Percentiles rank a stretch among this genome's conserved stretches.
phyloP scores from a whole-genome alignment of 2,329 filamentous ascomycete genomes.

The Raffaelea arxii region DNA sequence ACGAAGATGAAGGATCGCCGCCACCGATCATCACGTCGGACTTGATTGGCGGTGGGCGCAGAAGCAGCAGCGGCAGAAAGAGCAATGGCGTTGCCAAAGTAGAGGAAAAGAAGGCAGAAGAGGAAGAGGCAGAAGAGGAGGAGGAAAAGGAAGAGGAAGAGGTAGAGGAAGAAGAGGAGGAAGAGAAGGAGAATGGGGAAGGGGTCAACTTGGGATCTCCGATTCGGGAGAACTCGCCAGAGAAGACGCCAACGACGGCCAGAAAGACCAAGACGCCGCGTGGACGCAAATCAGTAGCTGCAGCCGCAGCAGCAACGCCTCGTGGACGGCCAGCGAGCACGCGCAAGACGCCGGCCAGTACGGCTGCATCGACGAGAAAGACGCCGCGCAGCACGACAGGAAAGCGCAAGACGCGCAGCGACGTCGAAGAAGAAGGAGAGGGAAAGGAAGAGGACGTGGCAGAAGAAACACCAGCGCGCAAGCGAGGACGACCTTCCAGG shows the following conservation, averaged over 20 bases:
- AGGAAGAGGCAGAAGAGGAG: background rate
- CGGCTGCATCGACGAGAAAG: too few relatives aligned
- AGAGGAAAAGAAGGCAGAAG: background rate
- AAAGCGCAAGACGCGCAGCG: conserved; percentile 21
- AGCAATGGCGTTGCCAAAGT: background rate
- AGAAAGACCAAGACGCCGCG: background rate
- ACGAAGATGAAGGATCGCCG: background rate
- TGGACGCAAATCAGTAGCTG: too few relatives aligned
- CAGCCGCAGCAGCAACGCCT: too few relatives aligned
- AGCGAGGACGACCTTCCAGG: conserved; percentile 10
- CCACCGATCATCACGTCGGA: background rate
- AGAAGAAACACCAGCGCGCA: conserved; percentile 3
- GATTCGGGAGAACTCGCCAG: too few relatives aligned
- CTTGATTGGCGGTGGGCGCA: background rate
- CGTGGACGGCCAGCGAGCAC: too few relatives aligned
- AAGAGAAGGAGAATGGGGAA: too few relatives aligned
- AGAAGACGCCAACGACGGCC: background rate
- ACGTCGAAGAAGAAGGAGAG: too few relatives aligned
- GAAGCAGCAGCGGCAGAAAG: background rate
- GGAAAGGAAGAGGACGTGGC: too few relatives aligned
- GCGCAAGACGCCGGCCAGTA: too few relatives aligned
- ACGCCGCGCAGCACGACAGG: too few relatives aligned
- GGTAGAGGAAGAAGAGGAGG: too few relatives aligned
- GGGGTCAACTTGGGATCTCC: too few relatives aligned
- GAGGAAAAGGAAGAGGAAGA: background rate